Evolutionary conservation across 495 filamentous ascomycete genomes (phyloP), one percentile per base, ranked within the genome.

Genomic region (Collariella sp.): DNA sequence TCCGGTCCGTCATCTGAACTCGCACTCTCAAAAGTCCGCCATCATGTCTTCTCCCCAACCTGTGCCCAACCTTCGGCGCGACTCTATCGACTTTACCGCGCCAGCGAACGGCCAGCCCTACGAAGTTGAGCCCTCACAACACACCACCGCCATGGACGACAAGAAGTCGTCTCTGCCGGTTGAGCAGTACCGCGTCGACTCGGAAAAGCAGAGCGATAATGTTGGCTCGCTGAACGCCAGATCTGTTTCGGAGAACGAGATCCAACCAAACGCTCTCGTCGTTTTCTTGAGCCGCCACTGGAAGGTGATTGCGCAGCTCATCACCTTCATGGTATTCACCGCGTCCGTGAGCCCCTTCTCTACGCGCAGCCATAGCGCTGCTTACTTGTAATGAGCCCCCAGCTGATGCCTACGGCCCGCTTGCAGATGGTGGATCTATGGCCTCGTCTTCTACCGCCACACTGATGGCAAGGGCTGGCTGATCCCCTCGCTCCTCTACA

Each of bases 341-440:
- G 64, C 46, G 64, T 67, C 36, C 40, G 64, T 65, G 23, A 38
- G 23, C 39, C 39, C 48, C 36, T 20, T 40, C 16, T 16, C 36
- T 11, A 31, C 7, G 40, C 43, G 5, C n/a, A 12, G 11, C 24
- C 10, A 34, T 13, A 42, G 33, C 31, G 47, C 48, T 60, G 12
- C 33, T 19, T 53, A 20, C 10, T 36, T 46, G 20, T 54, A n/a
- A 9, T 5, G 31, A 46, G 11, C 7, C 13, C n/a, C 50, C 4
- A 36, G 33, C 53, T 59, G 46, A 55, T 50, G 46, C 23, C 34
- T 26, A 12, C 33, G 38, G 24, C 44, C 31, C 36, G n/a, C n/a
- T 26, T 56, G 31, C 57, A 89, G 87, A 48, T 95, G 90, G 90
- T 95, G 88, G 89, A 90, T 93, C 53, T 85, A 83, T 40, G 83